phyloP scores from a whole-genome alignment of 1,284 basidiomycete species.

The Microbotryum intermedium region DNA sequence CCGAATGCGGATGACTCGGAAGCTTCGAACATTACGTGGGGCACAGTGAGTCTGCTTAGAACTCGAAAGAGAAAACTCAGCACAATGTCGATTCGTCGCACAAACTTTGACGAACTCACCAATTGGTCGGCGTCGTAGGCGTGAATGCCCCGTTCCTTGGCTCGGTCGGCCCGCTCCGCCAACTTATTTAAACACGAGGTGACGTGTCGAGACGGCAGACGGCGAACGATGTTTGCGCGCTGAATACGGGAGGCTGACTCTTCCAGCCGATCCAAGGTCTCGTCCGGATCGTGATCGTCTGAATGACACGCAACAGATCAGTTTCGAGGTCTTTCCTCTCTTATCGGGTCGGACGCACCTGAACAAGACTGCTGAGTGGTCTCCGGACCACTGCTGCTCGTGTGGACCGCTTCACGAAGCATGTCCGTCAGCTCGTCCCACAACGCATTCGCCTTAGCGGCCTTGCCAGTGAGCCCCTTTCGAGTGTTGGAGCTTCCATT shows the following conservation, averaged over 20 bases:
- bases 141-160: constrained; percentile 48
- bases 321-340: background rate
- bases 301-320: background rate
- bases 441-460: constrained; percentile 12
- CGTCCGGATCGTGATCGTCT: constrained; percentile 53
- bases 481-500: constrained; percentile 16
- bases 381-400: background rate
- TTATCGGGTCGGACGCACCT: background rate
- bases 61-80: background rate
- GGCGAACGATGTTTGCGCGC: constrained; percentile 18
- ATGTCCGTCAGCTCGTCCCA: constrained; percentile 24
- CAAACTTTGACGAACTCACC: constrained; percentile 60
- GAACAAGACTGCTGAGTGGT: background rate
- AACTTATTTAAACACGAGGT: background rate
- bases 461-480: constrained; percentile 11
- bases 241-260: constrained; percentile 37
- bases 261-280: constrained; percentile 57
- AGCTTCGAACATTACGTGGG: constrained; percentile 65
- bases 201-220: constrained; percentile 3
- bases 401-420: constrained; percentile 17
- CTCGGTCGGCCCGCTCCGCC: constrained; percentile 48
- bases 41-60: background rate
- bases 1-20: constrained; percentile 64
- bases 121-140: constrained; percentile 32
- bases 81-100: constrained; percentile 34